These are phyloP conservation scores for Primulina huaijiensis DNA, from an alignment of 257 asterid species.

Conservation along the genomic window DNA sequence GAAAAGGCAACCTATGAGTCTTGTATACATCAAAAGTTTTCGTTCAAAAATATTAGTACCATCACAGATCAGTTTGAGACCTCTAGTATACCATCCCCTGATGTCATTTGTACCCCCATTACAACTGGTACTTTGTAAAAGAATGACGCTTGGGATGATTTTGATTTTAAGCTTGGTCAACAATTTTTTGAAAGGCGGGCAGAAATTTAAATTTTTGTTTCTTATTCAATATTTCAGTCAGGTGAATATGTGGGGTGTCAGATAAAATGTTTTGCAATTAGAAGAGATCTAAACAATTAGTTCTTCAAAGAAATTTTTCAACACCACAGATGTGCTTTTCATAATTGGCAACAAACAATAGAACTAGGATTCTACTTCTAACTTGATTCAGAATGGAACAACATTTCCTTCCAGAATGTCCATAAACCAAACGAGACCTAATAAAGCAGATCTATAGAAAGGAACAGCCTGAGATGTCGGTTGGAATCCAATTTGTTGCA, in stretches of 20 bases:
- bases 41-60: background rate
- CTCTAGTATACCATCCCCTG: background rate
- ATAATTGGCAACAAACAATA: slow-evolving; percentile 1
- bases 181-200: too few relatives aligned
- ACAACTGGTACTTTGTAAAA: background rate
- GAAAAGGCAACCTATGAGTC: background rate
- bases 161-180: background rate
- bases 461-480: background rate
- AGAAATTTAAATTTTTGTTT: background rate
- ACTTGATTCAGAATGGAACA: slow-evolving; percentile 1
- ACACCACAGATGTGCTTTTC: background rate
- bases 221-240: background rate
- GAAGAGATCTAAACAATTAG: background rate
- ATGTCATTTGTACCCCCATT: background rate
- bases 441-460: background rate
- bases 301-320: background rate
- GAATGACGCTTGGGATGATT: background rate
- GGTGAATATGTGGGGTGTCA: too few relatives aligned
- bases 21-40: too few relatives aligned
- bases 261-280: background rate
- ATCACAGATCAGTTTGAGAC: background rate
- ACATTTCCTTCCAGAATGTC: background rate
- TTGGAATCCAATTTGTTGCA: background rate
- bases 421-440: background rate
- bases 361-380: background rate